Evolutionary conservation across 176 grass and related monocot genomes (phyloP), one percentile per base, ranked within the genome.

Genomic region (Lolium rigidum): DNA sequence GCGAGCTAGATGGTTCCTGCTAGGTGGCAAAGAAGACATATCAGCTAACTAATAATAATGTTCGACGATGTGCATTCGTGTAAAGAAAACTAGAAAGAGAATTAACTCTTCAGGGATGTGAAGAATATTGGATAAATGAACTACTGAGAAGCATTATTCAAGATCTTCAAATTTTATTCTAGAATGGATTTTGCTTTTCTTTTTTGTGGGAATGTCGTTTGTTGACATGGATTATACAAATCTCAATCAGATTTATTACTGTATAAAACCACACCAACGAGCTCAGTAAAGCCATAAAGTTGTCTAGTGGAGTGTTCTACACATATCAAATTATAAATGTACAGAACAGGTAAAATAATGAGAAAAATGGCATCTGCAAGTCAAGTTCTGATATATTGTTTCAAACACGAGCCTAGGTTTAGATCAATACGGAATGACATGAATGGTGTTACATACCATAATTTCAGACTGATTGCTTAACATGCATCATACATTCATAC

Each of bases 1-100:
- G 85, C 25, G n/a, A 59, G n/a, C 20, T 70, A 76, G 89, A 84
- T 10, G 69, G 52, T 61, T 74, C 60, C 85, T 91, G 81, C 41
- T 14, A 49, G 25, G 82, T 12, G 11, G 16, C n/a, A 77, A 74
- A 7, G 18, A 84, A 12, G 12, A 75, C 46, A 58, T 52, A 87
- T 84, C 79, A 87, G 70, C 9, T 67, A 72, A 68, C 21, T 38
- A 83, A 58, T 38, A 83, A 58, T 38, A 83, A 74, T 28, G 8
- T 62, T 43, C 47, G 12, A 83, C 13, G 14, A 48, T 71, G 48
- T 50, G 10, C 7, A 89, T 86, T 16, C 35, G 22, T 79, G 35
- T 35, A 74, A 51, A 82, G n/a, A 61, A 43, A 82, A 52, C 47
- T 52, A 52, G 47, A 75, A 76, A 18, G 4, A 13, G 22, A 73